phyloP scores from a whole-genome alignment of 192 early-diverging fungal species.

The Rhizophagus clarus region DNA sequence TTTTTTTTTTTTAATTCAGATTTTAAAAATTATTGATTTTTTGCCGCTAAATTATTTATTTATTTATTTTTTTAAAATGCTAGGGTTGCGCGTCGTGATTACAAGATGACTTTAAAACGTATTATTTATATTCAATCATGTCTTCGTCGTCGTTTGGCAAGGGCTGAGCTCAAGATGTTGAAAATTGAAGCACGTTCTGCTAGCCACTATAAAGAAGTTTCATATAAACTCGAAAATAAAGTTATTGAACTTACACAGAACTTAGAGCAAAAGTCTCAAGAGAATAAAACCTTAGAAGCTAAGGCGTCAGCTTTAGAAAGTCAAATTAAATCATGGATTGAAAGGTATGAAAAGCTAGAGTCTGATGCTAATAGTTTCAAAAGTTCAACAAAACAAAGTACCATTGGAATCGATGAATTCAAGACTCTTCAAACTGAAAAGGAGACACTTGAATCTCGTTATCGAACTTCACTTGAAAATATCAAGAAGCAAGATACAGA shows the following conservation, averaged over 20 bases:
- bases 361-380: constrained; percentile 54
- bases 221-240: constrained; percentile 94
- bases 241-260: constrained; percentile 91
- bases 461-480: constrained; percentile 59
- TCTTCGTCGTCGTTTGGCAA: constrained; percentile 73
- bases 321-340: constrained; percentile 68
- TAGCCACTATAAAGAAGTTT: constrained; percentile 91
- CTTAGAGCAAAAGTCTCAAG: constrained; percentile 67
- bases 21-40: neutral
- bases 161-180: constrained; percentile 65
- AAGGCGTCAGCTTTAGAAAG: constrained; percentile 63
- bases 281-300: constrained; percentile 63
- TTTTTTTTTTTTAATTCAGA: neutral
- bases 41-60: neutral
- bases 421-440: constrained; percentile 57
- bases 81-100: constrained; percentile 58
- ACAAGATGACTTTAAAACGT: constrained; percentile 51
- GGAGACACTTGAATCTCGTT: constrained; percentile 60
- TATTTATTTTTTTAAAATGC: neutral
- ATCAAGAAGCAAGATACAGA: constrained; percentile 64
- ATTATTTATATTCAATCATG: constrained; percentile 84
- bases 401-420: constrained; percentile 64
- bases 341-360: constrained; percentile 71
- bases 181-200: constrained; percentile 88
- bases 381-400: constrained; percentile 52